Percentiles rank a stretch among this genome's conserved stretches.
phyloP scores from a whole-genome alignment of 768 basidiomycete genomes.

The Lactifluus rugatus region DNA sequence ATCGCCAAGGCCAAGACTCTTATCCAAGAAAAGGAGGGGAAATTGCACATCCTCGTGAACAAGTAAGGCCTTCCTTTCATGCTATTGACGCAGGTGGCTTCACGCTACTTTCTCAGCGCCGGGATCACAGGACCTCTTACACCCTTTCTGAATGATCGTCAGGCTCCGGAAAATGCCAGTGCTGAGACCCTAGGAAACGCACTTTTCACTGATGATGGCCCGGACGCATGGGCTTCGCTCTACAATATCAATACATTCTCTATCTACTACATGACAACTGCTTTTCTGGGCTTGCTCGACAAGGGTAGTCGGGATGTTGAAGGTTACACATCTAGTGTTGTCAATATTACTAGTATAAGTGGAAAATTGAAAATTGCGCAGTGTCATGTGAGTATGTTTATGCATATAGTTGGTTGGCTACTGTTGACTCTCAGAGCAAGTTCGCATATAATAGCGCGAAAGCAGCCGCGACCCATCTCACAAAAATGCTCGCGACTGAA shows the following conservation, averaged over 20 bases:
- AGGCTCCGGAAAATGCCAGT: constrained; percentile 49
- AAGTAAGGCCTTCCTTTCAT: constrained; percentile 43
- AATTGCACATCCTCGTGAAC: constrained; percentile 70
- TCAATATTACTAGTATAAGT: constrained; percentile 74
- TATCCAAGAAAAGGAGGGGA: constrained; percentile 53
- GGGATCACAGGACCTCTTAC: constrained; percentile 63
- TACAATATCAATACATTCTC: constrained; percentile 65
- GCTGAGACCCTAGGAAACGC: constrained; percentile 58
- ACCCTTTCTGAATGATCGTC: constrained; percentile 44
- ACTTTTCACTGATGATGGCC: constrained; percentile 58
- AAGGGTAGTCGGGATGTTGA: constrained; percentile 54
- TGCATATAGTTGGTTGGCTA: background rate
- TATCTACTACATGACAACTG: constrained; percentile 67
- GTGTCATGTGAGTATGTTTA: constrained; percentile 49
- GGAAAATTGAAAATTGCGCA: constrained; percentile 63
- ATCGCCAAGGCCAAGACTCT: constrained; percentile 46
- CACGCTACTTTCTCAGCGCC: constrained; percentile 37
- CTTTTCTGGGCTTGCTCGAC: constrained; percentile 65
- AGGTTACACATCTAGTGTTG: constrained; percentile 52
- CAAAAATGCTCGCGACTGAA: constrained; percentile 67
- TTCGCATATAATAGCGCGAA: constrained; percentile 78
- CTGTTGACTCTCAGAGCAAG: constrained; percentile 30
- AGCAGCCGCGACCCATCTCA: constrained; percentile 68
- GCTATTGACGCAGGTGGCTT: background rate
- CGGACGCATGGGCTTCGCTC: constrained; percentile 51